Percentiles rank a stretch among this genome's conserved stretches.
phyloP scores from a whole-genome alignment of 768 basidiomycete genomes.

The Naematelia aurantialba region DNA sequence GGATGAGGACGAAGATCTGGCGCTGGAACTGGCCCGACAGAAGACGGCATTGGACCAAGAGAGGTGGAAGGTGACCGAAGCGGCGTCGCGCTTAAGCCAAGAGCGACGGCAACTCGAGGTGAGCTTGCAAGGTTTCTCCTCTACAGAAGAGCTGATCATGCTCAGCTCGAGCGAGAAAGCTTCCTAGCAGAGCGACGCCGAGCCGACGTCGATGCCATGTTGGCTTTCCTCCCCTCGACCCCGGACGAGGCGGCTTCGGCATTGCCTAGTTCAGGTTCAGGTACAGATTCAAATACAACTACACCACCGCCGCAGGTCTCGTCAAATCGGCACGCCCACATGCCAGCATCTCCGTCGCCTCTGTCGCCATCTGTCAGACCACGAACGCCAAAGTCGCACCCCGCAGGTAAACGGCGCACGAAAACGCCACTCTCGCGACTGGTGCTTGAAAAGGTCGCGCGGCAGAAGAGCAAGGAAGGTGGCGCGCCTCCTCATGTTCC shows the following conservation, averaged over 20 bases:
- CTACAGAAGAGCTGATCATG: conserved; percentile 5
- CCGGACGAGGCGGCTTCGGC: conserved; percentile 3
- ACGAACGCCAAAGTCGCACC: conserved; percentile 22
- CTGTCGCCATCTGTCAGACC: conserved; percentile 17
- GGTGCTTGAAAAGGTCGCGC: conserved; percentile 41
- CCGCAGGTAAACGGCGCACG: conserved; percentile 12
- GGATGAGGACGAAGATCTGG: conserved; percentile 9
- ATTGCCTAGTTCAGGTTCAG: background rate
- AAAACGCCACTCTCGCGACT: conserved; percentile 40
- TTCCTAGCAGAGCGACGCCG: conserved; percentile 38
- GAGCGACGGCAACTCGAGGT: conserved; percentile 43
- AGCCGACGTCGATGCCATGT: conserved; percentile 28
- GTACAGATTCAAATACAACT: background rate
- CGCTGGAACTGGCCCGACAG: conserved; percentile 13
- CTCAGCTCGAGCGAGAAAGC: conserved; percentile 32
- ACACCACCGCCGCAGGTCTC: background rate
- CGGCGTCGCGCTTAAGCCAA: conserved; percentile 23
- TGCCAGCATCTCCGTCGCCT: conserved; percentile 31
- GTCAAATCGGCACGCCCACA: conserved; percentile 12
- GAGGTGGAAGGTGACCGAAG: conserved; percentile 23
- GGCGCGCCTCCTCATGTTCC: background rate
- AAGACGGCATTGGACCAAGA: conserved; percentile 18
- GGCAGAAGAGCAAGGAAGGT: conserved; percentile 19
- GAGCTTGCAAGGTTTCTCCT: conserved; percentile 5
- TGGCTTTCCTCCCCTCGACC: conserved; percentile 23